Conservation (phyloP, 768 basidiomycete genomes). For the Clathrus columnatus region DNA sequence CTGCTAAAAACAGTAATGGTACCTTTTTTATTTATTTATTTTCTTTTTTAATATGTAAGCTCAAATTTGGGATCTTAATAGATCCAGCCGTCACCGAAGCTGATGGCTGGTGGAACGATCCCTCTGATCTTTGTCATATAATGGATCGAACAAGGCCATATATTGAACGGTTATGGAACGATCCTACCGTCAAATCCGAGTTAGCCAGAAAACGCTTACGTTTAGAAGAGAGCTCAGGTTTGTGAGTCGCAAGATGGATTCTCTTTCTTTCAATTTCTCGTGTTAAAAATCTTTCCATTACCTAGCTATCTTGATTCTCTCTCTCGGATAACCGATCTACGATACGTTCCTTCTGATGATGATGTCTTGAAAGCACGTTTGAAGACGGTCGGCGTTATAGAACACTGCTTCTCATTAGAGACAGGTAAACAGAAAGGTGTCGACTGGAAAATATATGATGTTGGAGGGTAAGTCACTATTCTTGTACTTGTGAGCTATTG, state of each 20-base stretch:
- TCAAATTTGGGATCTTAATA: too few species aligned
- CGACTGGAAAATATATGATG: slow-evolving; percentile 81
- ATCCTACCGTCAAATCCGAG: slow-evolving; percentile 20
- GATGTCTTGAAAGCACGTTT: slow-evolving; percentile 75
- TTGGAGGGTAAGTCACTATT: slow-evolving; percentile 39
- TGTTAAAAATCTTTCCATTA: neutral
- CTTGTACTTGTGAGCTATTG: neutral
- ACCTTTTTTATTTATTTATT: neutral
- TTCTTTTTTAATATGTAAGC: neutral
- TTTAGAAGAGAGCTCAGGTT: slow-evolving; percentile 77
- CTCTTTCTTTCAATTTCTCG: neutral
- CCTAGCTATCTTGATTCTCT: slow-evolving; percentile 30
- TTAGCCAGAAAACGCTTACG: slow-evolving; percentile 58
- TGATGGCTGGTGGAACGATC: slow-evolving; percentile 81
- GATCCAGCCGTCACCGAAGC: neutral
- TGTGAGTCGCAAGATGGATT: slow-evolving; percentile 45
- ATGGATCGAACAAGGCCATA: slow-evolving; percentile 30
- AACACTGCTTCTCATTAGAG: slow-evolving; percentile 62
- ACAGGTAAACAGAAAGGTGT: slow-evolving; percentile 41
- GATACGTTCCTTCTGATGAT: slow-evolving; percentile 33
- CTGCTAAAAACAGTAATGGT: neutral
- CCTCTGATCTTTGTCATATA: slow-evolving; percentile 68
- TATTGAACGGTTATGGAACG: slow-evolving; percentile 13
- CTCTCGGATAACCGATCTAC: slow-evolving; percentile 17
- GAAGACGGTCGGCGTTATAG: slow-evolving; percentile 75